Evolutionary conservation across 192 early-diverging fungal species (phyloP).

Genomic region (Helicostylum pulchrum): DNA sequence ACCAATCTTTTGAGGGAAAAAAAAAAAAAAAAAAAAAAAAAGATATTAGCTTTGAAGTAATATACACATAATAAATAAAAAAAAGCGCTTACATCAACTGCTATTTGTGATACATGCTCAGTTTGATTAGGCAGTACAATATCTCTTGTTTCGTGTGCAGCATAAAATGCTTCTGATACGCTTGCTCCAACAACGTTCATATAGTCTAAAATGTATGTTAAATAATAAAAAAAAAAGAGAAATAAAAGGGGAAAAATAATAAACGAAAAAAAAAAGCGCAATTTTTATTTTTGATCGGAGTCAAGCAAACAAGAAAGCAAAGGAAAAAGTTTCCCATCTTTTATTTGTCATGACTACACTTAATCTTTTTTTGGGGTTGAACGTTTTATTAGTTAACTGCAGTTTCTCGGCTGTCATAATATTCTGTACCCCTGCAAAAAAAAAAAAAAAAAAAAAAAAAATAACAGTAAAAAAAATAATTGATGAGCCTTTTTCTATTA

Average conservation of each 20-base stretch:
- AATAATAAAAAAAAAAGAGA: not conserved
- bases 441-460: too few species aligned
- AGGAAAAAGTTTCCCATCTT: too few species aligned
- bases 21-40: not conserved
- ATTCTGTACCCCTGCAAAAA: too few species aligned
- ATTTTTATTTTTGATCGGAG: not conserved
- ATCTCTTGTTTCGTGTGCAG: conserved; percentile 62
- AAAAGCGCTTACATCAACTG: conserved; percentile 73
- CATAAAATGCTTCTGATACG: conserved; percentile 44
- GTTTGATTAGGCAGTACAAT: conserved; percentile 85
- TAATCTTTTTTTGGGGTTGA: too few species aligned
- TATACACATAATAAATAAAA: too few species aligned
- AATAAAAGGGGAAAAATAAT: not conserved
- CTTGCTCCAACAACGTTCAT: conserved; percentile 55
- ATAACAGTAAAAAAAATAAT: too few species aligned
- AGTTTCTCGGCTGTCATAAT: too few species aligned
- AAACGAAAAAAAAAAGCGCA: not conserved
- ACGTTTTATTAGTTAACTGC: too few species aligned
- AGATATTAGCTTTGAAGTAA: not conserved
- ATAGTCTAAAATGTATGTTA: not conserved
- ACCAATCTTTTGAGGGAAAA: conserved; percentile 49
- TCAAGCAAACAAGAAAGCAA: too few species aligned
- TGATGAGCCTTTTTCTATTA: too few species aligned
- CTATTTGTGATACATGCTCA: conserved; percentile 82
- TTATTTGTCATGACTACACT: too few species aligned